Conservation (phyloP, 2,329 filamentous ascomycete genomes). For the Pyrenochaeta sp. region DNA sequence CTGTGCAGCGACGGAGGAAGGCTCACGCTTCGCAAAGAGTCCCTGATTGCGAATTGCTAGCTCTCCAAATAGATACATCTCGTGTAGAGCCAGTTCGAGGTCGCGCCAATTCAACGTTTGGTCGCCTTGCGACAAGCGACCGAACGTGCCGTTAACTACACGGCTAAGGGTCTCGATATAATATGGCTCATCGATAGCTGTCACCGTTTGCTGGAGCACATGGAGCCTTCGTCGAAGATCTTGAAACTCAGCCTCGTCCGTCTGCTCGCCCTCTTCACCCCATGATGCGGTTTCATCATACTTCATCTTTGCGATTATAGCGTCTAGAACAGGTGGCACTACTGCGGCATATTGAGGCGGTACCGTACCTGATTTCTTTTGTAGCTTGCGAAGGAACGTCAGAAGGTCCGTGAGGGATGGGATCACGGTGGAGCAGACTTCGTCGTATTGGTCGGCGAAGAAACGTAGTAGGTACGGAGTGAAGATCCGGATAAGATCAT, state of each 20-base stretch:
- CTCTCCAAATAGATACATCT: conserved; percentile 96
- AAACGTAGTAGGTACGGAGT: conserved; percentile 88
- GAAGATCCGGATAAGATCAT: conserved; percentile 83
- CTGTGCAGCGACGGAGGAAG: conserved; percentile 80
- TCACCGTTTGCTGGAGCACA: conserved; percentile 90
- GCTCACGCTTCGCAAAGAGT: conserved; percentile 83
- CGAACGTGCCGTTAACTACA: conserved; percentile 87
- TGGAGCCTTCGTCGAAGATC: conserved; percentile 91
- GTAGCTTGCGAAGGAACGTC: conserved; percentile 85
- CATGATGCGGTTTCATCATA: conserved; percentile 94
- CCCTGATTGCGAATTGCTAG: conserved; percentile 89
- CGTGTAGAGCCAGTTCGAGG: conserved; percentile 89
- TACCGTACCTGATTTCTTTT: conserved; percentile 69
- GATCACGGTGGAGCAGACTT: conserved; percentile 95
- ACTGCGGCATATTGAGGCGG: conserved; percentile 80
- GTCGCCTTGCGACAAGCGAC: conserved; percentile 73
- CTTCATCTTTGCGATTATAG: conserved; percentile 94
- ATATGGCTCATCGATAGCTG: conserved; percentile 84
- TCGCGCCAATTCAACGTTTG: conserved; percentile 92
- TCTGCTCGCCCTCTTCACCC: conserved; percentile 93
- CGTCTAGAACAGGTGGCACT: conserved; percentile 86
- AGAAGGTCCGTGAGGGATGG: conserved; percentile 91
- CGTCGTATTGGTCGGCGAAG: conserved; percentile 97
- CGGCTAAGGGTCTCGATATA: conserved; percentile 90
- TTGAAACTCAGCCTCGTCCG: conserved; percentile 96